These are phyloP conservation scores for Moricandia moricandioides DNA, from an alignment of 345 rosid species.

Conservation along the genomic window DNA sequence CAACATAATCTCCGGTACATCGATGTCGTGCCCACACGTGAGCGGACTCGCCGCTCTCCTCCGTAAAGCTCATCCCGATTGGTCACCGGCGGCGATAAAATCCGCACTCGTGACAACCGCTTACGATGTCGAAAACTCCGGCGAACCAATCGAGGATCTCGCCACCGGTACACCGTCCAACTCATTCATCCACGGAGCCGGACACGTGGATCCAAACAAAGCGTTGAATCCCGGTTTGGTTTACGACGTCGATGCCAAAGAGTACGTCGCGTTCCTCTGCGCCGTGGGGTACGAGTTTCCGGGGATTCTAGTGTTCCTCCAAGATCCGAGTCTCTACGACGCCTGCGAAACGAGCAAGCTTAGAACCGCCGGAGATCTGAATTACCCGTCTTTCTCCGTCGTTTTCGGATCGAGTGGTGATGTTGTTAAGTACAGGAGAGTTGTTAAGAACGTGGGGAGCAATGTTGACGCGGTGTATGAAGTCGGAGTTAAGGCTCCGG, in stretches of 20 bases:
- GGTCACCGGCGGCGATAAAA: slow-evolving; percentile 74
- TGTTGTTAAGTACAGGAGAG: neutral
- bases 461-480: neutral
- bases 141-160: slow-evolving; percentile 62
- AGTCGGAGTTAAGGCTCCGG: neutral
- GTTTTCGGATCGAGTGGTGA: slow-evolving; percentile 35
- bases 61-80: slow-evolving; percentile 54
- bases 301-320: slow-evolving; percentile 55
- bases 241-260: slow-evolving; percentile 53
- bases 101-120: slow-evolving; percentile 81
- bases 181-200: slow-evolving; percentile 74
- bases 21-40: slow-evolving; percentile 89
- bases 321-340: slow-evolving; percentile 42
- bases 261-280: slow-evolving; percentile 72
- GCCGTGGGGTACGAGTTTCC: slow-evolving; percentile 61
- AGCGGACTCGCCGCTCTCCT: slow-evolving; percentile 81
- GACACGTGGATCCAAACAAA: slow-evolving; percentile 79
- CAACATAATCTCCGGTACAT: slow-evolving; percentile 82
- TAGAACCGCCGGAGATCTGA: slow-evolving; percentile 58
- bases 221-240: slow-evolving; percentile 81
- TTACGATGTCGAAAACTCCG: slow-evolving; percentile 64
- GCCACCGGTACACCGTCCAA: slow-evolving; percentile 62
- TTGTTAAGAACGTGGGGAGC: neutral
- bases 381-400: slow-evolving; percentile 73
- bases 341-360: slow-evolving; percentile 39